These are phyloP conservation scores for Emericellopsis atlantica DNA, from an alignment of 2,329 filamentous ascomycete genomes.

Conservation along the genomic window DNA sequence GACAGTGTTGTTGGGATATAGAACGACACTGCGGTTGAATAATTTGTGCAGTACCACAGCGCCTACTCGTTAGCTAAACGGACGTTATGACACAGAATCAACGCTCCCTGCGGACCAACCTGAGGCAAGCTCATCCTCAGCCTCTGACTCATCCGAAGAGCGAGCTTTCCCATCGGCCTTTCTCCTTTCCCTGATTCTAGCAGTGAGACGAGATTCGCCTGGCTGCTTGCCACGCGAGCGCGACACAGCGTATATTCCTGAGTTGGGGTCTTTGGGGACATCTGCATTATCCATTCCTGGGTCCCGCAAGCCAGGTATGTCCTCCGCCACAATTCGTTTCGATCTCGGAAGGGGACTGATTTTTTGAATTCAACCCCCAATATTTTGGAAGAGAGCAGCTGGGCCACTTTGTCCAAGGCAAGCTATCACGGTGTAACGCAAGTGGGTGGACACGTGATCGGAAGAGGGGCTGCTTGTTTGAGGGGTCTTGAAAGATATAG, in stretches of 20 bases:
- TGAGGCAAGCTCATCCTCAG: constrained; percentile 11
- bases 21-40: constrained; percentile 9
- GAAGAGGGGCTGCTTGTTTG: too few relatives aligned
- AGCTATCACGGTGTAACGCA: too few relatives aligned
- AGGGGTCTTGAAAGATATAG: too few relatives aligned
- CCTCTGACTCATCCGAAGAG: constrained; percentile 10
- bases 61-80: constrained; percentile 5
- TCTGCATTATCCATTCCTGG: too few relatives aligned
- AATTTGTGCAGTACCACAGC: constrained; percentile 8
- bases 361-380: too few relatives aligned
- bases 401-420: too few relatives aligned
- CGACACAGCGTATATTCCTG: not conserved
- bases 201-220: not conserved
- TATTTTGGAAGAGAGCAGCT: too few relatives aligned
- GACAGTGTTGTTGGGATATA: constrained; percentile 10
- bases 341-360: too few relatives aligned
- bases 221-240: not conserved
- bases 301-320: too few relatives aligned
- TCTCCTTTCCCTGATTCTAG: not conserved
- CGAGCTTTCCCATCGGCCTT: not conserved
- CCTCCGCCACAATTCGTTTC: too few relatives aligned
- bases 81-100: constrained; percentile 1
- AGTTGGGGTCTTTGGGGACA: not conserved
- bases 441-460: too few relatives aligned
- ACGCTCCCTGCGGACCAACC: constrained; percentile 4